Evolutionary conservation across 129 eudicot species (phyloP), one percentile per base, ranked within the genome.

Genomic region (Arctium minus): DNA sequence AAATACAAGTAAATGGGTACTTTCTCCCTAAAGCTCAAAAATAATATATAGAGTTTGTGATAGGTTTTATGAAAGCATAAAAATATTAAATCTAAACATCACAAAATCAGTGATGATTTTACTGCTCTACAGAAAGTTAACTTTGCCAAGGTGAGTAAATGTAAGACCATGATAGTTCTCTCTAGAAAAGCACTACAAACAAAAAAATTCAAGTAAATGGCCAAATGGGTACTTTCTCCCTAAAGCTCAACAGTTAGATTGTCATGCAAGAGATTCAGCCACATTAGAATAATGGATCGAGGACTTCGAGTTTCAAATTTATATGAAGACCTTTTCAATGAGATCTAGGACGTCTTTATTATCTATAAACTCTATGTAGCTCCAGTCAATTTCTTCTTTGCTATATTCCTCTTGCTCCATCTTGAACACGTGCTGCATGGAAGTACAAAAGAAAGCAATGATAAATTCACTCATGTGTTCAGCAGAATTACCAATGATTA

Each of bases 291-390:
- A 50, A 30, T 76, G 27, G 38, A n/a, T 36, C 2, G 13, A 36
- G 73, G 31, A 9, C 37, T 33, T 29, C 44, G 35, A 39, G 33
- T 67, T 67, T 67, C 71, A 9, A 6, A 70, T 64, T 65, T 33
- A 70, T 29, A 79, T 46, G 76, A 68, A 46, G 29, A 93, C 99
- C 98, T 96, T 96, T 88, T 96, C 99, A 84, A 96, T 89, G 72
- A 93, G 98, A 89, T 96, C 99, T 84, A 96, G 89, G 72, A 96
- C 98, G 80, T 96, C 98, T 86, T 96, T 94, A 85, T 96, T 96
- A 84, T 96, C 99, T 56, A 96, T 94, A 84, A 96, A 96, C 76
- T 96, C 99, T 79, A 96, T 96, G 94, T 96, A 96, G 89, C 98
- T 96, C 99, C 99, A 96, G 50, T 93, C 99, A 72, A 96, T 96